Evolutionary conservation across 2,329 filamentous ascomycete species (phyloP).

Genomic region (Emergomyces pasteurianus): DNA sequence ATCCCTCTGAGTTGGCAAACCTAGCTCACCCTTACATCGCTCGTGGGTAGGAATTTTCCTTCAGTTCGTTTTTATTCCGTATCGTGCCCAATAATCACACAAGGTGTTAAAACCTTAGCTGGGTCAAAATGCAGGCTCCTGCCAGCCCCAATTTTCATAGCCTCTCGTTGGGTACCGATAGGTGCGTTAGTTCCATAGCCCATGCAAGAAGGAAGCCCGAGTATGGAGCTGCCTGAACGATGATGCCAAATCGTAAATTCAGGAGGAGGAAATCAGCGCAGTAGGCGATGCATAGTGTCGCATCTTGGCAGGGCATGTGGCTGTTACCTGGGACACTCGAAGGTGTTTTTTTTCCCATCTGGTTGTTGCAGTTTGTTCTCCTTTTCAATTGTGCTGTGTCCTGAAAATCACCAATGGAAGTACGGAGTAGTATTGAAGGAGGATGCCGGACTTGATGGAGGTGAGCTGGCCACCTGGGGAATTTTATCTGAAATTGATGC

Average conservation of each 20-base stretch:
- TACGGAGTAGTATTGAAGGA: background rate
- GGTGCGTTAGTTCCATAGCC: background rate
- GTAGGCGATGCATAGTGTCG: background rate
- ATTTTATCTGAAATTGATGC: background rate
- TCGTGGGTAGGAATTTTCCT: background rate
- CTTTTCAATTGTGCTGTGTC: background rate
- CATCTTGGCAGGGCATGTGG: background rate
- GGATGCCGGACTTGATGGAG: background rate
- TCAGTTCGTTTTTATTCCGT: background rate
- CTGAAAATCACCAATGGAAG: background rate
- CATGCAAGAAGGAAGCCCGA: background rate
- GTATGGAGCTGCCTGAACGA: background rate
- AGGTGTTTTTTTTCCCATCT: background rate
- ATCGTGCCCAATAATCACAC: background rate
- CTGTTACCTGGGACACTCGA: background rate
- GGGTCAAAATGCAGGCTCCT: background rate
- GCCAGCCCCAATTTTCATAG: background rate
- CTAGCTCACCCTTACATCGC: background rate
- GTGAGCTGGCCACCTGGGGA: background rate
- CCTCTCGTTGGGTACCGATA: conserved; percentile 1
- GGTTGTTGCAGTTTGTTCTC: background rate
- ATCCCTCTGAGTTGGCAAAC: background rate
- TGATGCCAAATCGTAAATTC: background rate
- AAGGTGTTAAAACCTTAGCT: background rate
- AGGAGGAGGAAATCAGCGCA: background rate